phyloP scores from a whole-genome alignment of 73 alveolate species.

The Tetrahymena elliotti region DNA sequence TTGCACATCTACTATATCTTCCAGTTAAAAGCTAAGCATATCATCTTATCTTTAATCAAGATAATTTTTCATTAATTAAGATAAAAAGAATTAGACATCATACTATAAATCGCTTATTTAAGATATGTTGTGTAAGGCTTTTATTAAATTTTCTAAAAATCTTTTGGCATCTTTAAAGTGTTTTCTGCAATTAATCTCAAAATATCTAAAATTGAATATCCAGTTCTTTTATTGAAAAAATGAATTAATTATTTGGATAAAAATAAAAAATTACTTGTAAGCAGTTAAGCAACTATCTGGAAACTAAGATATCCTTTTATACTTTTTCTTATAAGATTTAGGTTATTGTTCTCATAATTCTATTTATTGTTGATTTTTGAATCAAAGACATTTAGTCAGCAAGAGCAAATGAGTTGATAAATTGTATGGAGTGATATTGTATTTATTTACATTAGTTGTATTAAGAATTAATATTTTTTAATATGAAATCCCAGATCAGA shows the following conservation, averaged over 20 bases:
- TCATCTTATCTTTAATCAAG: background rate
- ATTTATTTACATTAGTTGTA: background rate
- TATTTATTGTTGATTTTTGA: background rate
- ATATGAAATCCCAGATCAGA: background rate
- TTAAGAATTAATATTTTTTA: background rate
- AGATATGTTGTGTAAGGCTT: background rate
- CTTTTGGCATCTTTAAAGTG: background rate
- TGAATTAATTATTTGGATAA: background rate
- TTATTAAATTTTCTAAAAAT: background rate
- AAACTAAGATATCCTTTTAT: background rate
- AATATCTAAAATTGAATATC: background rate
- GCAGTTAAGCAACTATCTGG: background rate
- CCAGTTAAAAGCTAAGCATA: background rate
- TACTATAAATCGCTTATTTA: background rate
- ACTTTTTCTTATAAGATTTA: background rate
- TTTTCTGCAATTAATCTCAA: background rate
- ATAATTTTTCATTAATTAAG: background rate
- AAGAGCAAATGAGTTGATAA: background rate
- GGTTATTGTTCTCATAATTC: background rate
- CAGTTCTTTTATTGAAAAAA: background rate
- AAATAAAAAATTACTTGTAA: background rate
- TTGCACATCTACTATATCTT: background rate
- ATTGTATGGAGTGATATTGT: background rate
- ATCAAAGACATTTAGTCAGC: background rate
- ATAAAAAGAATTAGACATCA: background rate